phyloP scores from a whole-genome alignment of 345 rosid genomes.

The Aegle marmelos region DNA sequence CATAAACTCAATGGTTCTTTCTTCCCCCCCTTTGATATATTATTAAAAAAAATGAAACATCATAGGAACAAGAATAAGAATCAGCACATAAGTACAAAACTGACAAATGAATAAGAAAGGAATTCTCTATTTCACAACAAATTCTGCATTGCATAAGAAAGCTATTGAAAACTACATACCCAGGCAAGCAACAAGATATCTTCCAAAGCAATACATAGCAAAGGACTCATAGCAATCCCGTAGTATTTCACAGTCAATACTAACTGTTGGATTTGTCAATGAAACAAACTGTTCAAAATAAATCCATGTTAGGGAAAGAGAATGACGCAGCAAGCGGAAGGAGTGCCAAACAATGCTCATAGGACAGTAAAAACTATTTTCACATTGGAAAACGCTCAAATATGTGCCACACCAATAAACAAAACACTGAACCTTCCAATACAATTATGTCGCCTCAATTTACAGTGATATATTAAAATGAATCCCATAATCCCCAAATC shows the following conservation, averaged over 20 bases:
- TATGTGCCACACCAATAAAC: background rate
- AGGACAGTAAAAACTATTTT: background rate
- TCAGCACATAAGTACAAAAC: background rate
- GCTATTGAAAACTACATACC: constrained; percentile 48
- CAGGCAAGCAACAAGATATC: constrained; percentile 96
- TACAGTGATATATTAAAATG: background rate
- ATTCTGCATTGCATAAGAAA: background rate
- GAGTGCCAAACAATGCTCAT: background rate
- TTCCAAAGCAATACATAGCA: constrained; percentile 99
- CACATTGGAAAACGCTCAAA: background rate
- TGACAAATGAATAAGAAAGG: constrained; percentile 1
- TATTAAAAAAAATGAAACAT: background rate
- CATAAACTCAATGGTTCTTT: constrained; percentile 85
- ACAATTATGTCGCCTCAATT: background rate
- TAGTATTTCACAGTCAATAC: constrained; percentile 85
- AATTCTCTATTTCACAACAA: background rate
- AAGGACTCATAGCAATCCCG: constrained; percentile 99
- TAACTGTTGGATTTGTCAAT: constrained; percentile 79
- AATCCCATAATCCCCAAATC: background rate
- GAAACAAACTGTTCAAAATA: constrained; percentile 67
- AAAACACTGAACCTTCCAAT: background rate
- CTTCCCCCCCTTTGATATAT: constrained; percentile 74
- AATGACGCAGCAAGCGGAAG: background rate
- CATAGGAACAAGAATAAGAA: background rate
- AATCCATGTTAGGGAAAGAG: constrained; percentile 9